Evolutionary conservation across 2,329 filamentous ascomycete genomes (phyloP).

Genomic region (Colletotrichum siamense): DNA sequence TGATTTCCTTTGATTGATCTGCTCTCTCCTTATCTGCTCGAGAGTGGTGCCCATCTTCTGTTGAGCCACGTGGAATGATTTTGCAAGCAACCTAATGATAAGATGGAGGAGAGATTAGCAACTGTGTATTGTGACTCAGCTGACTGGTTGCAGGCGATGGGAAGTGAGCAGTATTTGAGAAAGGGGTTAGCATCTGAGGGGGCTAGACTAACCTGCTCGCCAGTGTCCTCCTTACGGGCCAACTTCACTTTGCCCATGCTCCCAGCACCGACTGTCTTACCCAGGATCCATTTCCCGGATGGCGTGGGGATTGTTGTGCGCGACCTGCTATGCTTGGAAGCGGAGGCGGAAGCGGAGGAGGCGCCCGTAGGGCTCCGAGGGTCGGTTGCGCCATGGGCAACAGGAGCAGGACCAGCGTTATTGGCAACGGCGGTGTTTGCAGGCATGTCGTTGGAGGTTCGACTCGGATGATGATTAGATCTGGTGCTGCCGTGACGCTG

Average conservation of each 20-base stretch:
- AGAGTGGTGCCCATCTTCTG: slow-evolving; percentile 79
- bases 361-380: slow-evolving; percentile 41
- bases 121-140: not conserved
- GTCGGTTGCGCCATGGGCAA: slow-evolving; percentile 52
- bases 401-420: slow-evolving; percentile 58
- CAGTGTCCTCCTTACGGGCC: slow-evolving; percentile 86
- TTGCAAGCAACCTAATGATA: slow-evolving; percentile 84
- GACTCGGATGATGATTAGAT: slow-evolving; percentile 40
- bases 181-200: not conserved
- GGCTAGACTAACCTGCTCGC: slow-evolving; percentile 77
- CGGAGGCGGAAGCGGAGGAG: slow-evolving; percentile 34
- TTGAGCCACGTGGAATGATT: slow-evolving; percentile 90
- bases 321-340: slow-evolving; percentile 59
- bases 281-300: slow-evolving; percentile 91
- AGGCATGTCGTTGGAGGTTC: slow-evolving; percentile 50
- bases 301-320: slow-evolving; percentile 88
- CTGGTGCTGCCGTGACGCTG: slow-evolving; percentile 58
- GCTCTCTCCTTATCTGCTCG: slow-evolving; percentile 82
- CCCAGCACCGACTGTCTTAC: slow-evolving; percentile 95
- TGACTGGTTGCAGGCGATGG: not conserved
- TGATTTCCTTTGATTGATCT: slow-evolving; percentile 95
- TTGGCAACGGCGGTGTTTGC: slow-evolving; percentile 54
- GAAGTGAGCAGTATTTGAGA: not conserved
- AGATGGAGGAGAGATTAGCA: not conserved
- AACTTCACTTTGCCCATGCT: slow-evolving; percentile 99